Base-by-base conservation (phyloP, 768 basidiomycete species). In the Glaciozyma antarctica region DNA sequence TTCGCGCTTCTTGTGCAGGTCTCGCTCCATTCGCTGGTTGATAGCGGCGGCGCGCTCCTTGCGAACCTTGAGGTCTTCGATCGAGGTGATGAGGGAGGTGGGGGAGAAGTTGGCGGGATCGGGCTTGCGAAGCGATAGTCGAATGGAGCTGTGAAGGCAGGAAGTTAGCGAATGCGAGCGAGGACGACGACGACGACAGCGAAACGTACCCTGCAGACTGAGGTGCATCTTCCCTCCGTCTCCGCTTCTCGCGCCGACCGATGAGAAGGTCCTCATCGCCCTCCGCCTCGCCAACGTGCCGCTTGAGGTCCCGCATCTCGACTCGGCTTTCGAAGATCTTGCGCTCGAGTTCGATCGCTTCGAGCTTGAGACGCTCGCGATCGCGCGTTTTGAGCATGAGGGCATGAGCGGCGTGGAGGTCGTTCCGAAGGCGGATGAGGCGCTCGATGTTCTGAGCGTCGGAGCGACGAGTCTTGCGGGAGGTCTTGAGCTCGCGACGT, bases 381-480 rank as follows among this genome's bases (percentile, higher is more conserved):
- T 78, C 76, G 9, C 88, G 77, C 3, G 92, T 80, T 44, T 81
- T 78, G 67, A 81, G 81, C 19, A 90, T 87, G 6, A 98, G 80
- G 45, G 89, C 85, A 3, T 88, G 79, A 0, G 88, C 84, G 55
- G 81, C 83, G 2, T 81, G 76, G 7, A 99, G 79, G 76, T 98
- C 92, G 38, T 77, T 75, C 68, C 89, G 86, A 21, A 98, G 79
- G 24, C 90, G 88, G 7, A 85, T 77, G 69, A 99, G 83, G 71
- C 90, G 89, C 73, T 98, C 94, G 19, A 91, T 86, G 22, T 86
- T 90, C 1, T 88, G 87, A 15, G 85, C 85, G 73, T 98, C 93
- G 1, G 87, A 87, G 19, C 91, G 86, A 12, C 94, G 85, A 13
- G 94, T 97, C 79, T 98, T 98, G 67, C 95, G 85, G 53, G 90